Conservation (phyloP, 139 green algal genomes). For the Chlamydomonas sphaeroides region DNA sequence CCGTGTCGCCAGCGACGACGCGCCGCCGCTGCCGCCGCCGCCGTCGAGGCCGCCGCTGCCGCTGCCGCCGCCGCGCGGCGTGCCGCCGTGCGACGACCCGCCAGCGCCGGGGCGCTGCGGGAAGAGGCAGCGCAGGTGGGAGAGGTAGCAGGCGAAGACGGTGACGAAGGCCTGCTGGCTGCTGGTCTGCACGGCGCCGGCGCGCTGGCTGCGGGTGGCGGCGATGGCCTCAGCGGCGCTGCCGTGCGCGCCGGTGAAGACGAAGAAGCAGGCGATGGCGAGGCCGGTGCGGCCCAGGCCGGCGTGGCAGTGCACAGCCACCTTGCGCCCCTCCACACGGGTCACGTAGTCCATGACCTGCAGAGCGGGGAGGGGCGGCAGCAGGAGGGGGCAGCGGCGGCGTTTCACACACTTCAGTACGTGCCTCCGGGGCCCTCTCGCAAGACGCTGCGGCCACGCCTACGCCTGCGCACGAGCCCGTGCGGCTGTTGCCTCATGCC, state of each 20-base stretch:
- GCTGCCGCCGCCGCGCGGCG: neutral
- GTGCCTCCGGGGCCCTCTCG: too few species aligned
- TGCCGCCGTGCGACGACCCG: neutral
- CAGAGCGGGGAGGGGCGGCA: neutral
- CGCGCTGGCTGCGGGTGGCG: slow-evolving; percentile 48
- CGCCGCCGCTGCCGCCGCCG: neutral
- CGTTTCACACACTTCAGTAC: too few species aligned
- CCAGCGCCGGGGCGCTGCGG: neutral
- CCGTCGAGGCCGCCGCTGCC: neutral
- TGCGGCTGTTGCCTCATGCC: too few species aligned
- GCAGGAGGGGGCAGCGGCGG: too few species aligned
- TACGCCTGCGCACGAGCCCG: too few species aligned
- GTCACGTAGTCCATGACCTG: slow-evolving; percentile 73
- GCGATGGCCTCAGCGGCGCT: slow-evolving; percentile 47
- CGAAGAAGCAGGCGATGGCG: slow-evolving; percentile 73
- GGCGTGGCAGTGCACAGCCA: slow-evolving; percentile 80
- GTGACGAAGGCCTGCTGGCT: slow-evolving; percentile 68
- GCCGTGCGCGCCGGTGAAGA: slow-evolving; percentile 49
- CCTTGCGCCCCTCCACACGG: slow-evolving; percentile 51
- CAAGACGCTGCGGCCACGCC: too few species aligned
- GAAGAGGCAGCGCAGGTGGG: slow-evolving; percentile 59
- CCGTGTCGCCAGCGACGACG: neutral
- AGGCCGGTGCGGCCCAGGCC: slow-evolving; percentile 77
- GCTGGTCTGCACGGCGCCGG: slow-evolving; percentile 68
- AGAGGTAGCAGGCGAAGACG: slow-evolving; percentile 71